Base-by-base conservation (phyloP, 2,329 filamentous ascomycete genomes). In the Cladosporium sp. region DNA sequence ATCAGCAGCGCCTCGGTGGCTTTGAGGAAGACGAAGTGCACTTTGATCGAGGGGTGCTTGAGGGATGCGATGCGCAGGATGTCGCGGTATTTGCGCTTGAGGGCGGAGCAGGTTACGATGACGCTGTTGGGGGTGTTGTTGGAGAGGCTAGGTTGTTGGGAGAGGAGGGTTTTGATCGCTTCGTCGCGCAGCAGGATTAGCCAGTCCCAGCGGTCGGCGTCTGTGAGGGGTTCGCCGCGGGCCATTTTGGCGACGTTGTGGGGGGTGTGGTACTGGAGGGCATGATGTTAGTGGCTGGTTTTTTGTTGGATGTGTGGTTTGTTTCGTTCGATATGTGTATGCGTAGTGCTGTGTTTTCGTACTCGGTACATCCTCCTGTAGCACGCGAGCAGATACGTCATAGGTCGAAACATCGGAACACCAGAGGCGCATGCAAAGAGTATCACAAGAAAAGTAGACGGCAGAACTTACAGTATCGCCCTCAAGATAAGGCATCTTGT, bases 171-270 rank as follows among this genome's bases (percentile, higher is more conserved):
- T 21, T 67, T 69, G 67, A 83, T 72, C 4, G 81, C 78, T 71
- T 81, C 74, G 70, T 83, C 80, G 70, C 82, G 80, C 11, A 84
- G 78, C 7, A 78, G 71, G 64, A 83, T 82, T 21, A 99, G 88
- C 95, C 95, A 99, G 82, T 97, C 94, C 95, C 95, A 98, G 70
- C 95, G 90, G 80, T 99, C 95, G 67, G 89, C 90, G 76, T 99
- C 95, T 65, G 91, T 96, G 41, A 99, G 85, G 2, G 95, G 93
- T 65, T 88, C 89, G 71, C 92, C 92, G 71, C 85, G 85, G 75
- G 86, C 85, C 95, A 99, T 99, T 80, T 98, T 99, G 64, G 93
- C 89, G 38, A 85, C 80, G 67, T 85, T 84, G 12, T 78, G 74
- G 41, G 78, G 77, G 1, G 83, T 82, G 72, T 86, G 83, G 71